Evolutionary conservation across 148 eudicot species (phyloP), one percentile per base, ranked within the genome.

Genomic region (Rhododendron vialii): DNA sequence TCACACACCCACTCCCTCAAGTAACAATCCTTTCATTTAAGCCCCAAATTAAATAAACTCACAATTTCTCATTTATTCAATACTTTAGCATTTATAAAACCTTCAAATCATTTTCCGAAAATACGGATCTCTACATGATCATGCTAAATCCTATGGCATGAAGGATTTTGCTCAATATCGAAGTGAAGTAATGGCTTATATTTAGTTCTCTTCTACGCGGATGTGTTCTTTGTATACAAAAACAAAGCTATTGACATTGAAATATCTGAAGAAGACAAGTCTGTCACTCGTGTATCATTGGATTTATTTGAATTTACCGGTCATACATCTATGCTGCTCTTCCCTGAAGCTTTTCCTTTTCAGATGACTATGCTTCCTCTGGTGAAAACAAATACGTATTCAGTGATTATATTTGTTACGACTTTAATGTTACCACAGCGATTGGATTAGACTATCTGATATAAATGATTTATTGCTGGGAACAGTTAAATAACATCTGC

Each of bases 211-310:
- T n/a, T n/a, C n/a, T n/a, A n/a, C n/a, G n/a, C n/a, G n/a, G n/a
- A 87, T 45, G 50, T 50, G 2, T 79, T n/a, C 45, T 43, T 20
- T 83, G 83, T 84, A 38, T 88, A 92, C 90, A 91, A 57, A 82
- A 82, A 65, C 43, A 22, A 9, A 87, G 30, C 73, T n/a, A 22
- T 36, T 86, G 87, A 84, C n/a, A 7, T 82, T 78, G 89, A 89
- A 82, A 86, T 95, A 86, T 84, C 76, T 9, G 91, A 92, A 78
- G 89, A 91, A 63, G 95, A 95, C 84, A 91, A 81, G 87, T 76
- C 84, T 41, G 89, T 88, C 85, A 93, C 95, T 30, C 82, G 80
- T 28, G 84, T 87, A 75, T 84, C 92, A 45, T 83, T 92, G 65
- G 86, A 93, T 80, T 83, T 87, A 83, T 88, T 94, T 3, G 87